Evolutionary conservation across 2,329 filamentous ascomycete genomes (phyloP), one percentile per base, ranked within the genome.

Genomic region (Metarhizium brunneum): DNA sequence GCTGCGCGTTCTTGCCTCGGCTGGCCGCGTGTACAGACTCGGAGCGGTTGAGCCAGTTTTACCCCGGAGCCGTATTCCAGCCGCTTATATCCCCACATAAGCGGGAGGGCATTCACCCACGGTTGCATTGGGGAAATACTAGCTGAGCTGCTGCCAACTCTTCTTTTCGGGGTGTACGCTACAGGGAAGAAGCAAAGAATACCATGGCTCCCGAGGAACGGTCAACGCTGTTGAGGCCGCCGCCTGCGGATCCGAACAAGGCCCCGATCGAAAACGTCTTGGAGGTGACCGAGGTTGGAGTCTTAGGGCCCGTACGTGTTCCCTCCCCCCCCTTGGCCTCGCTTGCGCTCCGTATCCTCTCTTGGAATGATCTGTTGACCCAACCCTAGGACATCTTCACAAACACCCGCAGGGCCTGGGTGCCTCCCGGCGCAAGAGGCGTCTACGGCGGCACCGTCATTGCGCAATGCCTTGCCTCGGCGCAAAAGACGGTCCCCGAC

Each of bases 371-470:
- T 25, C 3, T 25, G 4, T 25, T 20, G 42, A 16, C n/a, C 7
- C 4, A 20, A 47, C n/a, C 6, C 7, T 52, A 90, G 86, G 88
- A 96, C 69, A 86, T 97, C 63, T 99, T 94, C 76, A 97, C 94
- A 55, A 99, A 99, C 70, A 89, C 91, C 2, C 87, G 91, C 42
- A 87, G 87, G 25, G 80, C 94, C 59, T 97, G 92, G 92, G 92
- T 95, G 64, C 94, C 94, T 0, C 86, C 89, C 0, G 91, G 90
- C 20, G 94, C 94, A 2, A 85, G 94, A 54, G 94, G 94, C 58
- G 91, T 99, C 71, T 99, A 90, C 66, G 94, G 94, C 68, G 92
- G 92, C 61, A 85, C 88, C 56, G 91, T 95, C 42, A 96, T 99
- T 63, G 92, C 92, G 50, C 92, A 97, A 78, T 92, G 83, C 65